phyloP scores from a whole-genome alignment of 176 grass and related monocot genomes.

The Triticum monococcum region DNA sequence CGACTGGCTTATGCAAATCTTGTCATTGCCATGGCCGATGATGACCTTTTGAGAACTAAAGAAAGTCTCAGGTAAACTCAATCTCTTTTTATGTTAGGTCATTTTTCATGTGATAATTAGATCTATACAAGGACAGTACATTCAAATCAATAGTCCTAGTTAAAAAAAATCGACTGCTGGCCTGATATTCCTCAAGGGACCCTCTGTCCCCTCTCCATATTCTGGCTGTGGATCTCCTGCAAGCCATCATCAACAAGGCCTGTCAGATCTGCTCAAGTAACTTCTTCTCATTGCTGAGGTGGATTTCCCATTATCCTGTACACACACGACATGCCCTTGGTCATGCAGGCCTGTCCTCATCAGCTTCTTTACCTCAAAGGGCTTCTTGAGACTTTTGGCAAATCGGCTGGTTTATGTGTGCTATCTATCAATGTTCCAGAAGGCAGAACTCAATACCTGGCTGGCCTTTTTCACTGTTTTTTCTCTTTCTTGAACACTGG shows the following conservation, averaged over 20 bases:
- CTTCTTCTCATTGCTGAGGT: neutral
- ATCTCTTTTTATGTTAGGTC: slow-evolving; percentile 8
- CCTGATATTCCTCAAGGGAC: neutral
- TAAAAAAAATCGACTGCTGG: neutral
- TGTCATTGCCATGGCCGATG: slow-evolving; percentile 88
- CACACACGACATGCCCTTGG: neutral
- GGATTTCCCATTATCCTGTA: neutral
- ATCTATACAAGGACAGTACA: neutral
- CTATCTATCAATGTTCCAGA: neutral
- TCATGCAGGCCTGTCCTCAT: neutral
- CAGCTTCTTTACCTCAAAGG: neutral
- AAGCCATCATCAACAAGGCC: neutral
- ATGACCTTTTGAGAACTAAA: slow-evolving; percentile 53
- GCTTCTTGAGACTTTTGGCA: neutral
- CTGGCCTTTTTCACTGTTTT: neutral
- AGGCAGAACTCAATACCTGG: neutral
- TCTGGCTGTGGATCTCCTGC: neutral
- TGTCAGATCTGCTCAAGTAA: neutral
- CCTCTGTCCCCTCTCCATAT: neutral
- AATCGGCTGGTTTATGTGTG: neutral
- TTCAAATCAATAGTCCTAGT: neutral
- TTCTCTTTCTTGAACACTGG: too few species aligned
- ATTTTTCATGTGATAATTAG: slow-evolving; percentile 3
- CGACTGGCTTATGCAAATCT: slow-evolving; percentile 97
- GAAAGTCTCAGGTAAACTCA: slow-evolving; percentile 66